Evolutionary conservation across 495 filamentous ascomycete species (phyloP).

Genomic region (Tuber borchii): DNA sequence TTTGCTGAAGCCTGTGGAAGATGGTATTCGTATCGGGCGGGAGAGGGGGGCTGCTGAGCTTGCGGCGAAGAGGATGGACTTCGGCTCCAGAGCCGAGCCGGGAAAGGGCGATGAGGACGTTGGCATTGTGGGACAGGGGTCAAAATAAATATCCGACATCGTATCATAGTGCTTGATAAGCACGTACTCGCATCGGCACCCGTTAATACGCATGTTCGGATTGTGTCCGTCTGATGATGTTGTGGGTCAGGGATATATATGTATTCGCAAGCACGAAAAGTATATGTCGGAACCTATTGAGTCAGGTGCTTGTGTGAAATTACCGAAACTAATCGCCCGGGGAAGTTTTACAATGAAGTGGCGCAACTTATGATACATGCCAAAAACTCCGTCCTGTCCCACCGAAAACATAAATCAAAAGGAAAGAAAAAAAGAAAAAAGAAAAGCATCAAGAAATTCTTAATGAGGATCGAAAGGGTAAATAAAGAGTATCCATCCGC

Average conservation of each 20-base stretch:
- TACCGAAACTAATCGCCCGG: background rate
- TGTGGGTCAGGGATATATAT: background rate
- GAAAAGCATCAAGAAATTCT: conserved; percentile 19
- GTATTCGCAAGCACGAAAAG: background rate
- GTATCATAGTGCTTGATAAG: background rate
- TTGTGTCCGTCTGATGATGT: background rate
- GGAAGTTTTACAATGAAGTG: background rate
- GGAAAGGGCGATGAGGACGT: conserved; percentile 21
- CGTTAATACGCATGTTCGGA: background rate
- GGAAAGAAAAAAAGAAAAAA: conserved; percentile 21
- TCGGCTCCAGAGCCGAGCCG: conserved; percentile 14
- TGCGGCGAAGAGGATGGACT: conserved; percentile 19
- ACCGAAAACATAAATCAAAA: conserved; percentile 25
- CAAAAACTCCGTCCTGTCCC: conserved; percentile 3
- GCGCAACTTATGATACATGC: background rate
- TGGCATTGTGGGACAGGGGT: conserved; percentile 14
- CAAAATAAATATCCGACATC: conserved; percentile 9
- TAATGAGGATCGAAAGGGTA: conserved; percentile 7
- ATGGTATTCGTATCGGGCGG: conserved; percentile 36
- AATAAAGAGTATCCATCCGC: background rate
- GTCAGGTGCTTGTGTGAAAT: background rate
- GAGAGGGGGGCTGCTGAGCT: conserved; percentile 34
- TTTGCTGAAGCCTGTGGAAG: conserved; percentile 36
- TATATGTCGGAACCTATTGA: background rate
- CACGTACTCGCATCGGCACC: background rate